Conservation (phyloP, 2,329 filamentous ascomycete genomes). For the Cyphellophora attinorum region DNA sequence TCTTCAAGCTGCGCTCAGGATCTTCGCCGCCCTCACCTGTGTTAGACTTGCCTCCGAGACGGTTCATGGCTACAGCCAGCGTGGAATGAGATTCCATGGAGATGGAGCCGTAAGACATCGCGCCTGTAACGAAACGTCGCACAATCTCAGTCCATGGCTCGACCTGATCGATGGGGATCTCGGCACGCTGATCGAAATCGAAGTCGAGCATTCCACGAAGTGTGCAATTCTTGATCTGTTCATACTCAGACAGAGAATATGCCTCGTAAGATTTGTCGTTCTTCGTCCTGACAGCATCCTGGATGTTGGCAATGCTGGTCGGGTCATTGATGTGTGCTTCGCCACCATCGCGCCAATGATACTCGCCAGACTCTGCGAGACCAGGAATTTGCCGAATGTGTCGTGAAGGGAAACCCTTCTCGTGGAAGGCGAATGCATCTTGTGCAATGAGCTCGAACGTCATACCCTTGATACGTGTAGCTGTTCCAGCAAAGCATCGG, state of each 20-base stretch:
- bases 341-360: constrained; percentile 95
- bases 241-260: constrained; percentile 85
- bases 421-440: constrained; percentile 89
- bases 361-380: constrained; percentile 86
- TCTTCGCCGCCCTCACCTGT: constrained; percentile 97
- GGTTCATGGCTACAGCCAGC: constrained; percentile 91
- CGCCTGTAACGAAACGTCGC: constrained; percentile 88
- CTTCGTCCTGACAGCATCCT: constrained; percentile 91
- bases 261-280: constrained; percentile 98
- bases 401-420: constrained; percentile 79
- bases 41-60: constrained; percentile 92
- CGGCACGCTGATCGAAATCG: constrained; percentile 76
- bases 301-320: constrained; percentile 88
- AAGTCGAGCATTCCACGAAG: constrained; percentile 91
- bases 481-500: constrained; percentile 88
- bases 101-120: constrained; percentile 98
- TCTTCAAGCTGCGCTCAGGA: constrained; percentile 72
- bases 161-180: constrained; percentile 91
- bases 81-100: constrained; percentile 98
- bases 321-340: constrained; percentile 95
- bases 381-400: constrained; percentile 67
- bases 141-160: constrained; percentile 98
- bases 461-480: constrained; percentile 86
- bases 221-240: constrained; percentile 94
- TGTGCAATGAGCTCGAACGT: constrained; percentile 90